Evolutionary conservation across 78 protist species (phyloP), one percentile per base, ranked within the genome.

Genomic region (Speleostelium caveatum): DNA sequence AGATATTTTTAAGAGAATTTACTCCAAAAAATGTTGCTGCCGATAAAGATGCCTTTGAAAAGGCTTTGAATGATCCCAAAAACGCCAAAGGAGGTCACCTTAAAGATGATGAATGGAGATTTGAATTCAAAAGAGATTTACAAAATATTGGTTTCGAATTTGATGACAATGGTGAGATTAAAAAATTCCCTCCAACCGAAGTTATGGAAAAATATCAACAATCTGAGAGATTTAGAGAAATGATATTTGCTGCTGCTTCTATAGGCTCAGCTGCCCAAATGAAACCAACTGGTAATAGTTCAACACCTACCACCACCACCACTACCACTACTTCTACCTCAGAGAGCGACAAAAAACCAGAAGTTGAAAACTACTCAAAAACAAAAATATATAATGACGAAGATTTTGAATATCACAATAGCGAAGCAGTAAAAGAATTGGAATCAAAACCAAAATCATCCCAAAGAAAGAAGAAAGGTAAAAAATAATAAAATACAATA

Each of bases 101-200:
- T 17, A 33, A 56, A 36, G 90, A 83, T 69, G 90, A 69, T 28
- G 49, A 83, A 59, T 83, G 90, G 90, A 71, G 66, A 53, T 33
- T n/a, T 28, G 49, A 38, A 19, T 83, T 83, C 53, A 53, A 66
- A 59, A 55, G 61, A 36, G 90, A 83, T 59, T 26, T 83, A 19
- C 76, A 83, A 69, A 83, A 69, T 58, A 83, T 83, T 58, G 90
- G 90, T 41, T 83, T 83, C 39, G 90, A 83, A 69, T 83, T 83
- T 41, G 89, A 79, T 56, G 30, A 21, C 28, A 38, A 39, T 36
- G 90, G 90, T 24, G 90, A 83, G n/a, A 61, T 83, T 58, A 24
- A 17, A 30, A 67, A 53, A 32, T 83, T 83, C 90, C 90, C 90
- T 32, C 90, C 90, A 69, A 83, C 90, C 2, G 90, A 83, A 32